These are phyloP conservation scores for Pyricularia sp. DNA, from an alignment of 2,329 filamentous ascomycete genomes.

Conservation along the genomic window DNA sequence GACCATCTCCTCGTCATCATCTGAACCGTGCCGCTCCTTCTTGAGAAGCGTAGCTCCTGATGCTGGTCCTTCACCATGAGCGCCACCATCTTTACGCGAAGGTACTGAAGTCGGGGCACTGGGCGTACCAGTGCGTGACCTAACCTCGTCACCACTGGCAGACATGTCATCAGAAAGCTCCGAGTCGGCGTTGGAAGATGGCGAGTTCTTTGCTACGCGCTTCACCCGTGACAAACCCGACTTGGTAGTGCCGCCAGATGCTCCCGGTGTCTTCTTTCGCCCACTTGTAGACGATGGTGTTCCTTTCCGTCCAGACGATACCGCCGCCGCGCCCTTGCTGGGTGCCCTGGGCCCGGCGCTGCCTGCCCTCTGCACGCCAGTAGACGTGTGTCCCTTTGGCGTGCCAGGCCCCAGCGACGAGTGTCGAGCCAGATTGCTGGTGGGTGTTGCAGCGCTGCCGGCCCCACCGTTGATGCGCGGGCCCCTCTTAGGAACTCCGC, in stretches of 20 bases:
- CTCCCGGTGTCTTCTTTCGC: slow-evolving; percentile 34
- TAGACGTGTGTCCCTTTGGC: slow-evolving; percentile 35
- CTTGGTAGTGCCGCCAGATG: slow-evolving; percentile 30
- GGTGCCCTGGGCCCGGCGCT: slow-evolving; percentile 50
- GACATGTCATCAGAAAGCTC: slow-evolving; percentile 56
- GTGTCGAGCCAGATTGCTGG: slow-evolving; percentile 52
- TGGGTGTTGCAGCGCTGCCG: slow-evolving; percentile 37
- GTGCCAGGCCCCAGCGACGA: slow-evolving; percentile 55
- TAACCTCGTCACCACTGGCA: slow-evolving; percentile 41
- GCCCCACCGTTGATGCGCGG: slow-evolving; percentile 38
- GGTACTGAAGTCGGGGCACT: background rate
- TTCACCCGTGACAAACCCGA: slow-evolving; percentile 56
- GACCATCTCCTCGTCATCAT: slow-evolving; percentile 42
- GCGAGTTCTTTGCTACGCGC: slow-evolving; percentile 50
- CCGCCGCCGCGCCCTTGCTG: slow-evolving; percentile 31
- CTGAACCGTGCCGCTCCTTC: slow-evolving; percentile 16
- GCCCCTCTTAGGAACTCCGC: slow-evolving; percentile 38
- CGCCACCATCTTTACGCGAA: slow-evolving; percentile 2
- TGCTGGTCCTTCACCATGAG: background rate
- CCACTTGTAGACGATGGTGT: slow-evolving; percentile 31
- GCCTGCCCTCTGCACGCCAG: slow-evolving; percentile 31
- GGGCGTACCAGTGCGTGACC: slow-evolving; percentile 30
- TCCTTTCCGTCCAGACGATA: slow-evolving; percentile 33
- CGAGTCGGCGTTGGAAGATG: slow-evolving; percentile 53
- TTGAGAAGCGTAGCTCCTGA: slow-evolving; percentile 1